phyloP scores from a whole-genome alignment of 495 filamentous ascomycete species.

The Annulohypoxylon maeteangense region DNA sequence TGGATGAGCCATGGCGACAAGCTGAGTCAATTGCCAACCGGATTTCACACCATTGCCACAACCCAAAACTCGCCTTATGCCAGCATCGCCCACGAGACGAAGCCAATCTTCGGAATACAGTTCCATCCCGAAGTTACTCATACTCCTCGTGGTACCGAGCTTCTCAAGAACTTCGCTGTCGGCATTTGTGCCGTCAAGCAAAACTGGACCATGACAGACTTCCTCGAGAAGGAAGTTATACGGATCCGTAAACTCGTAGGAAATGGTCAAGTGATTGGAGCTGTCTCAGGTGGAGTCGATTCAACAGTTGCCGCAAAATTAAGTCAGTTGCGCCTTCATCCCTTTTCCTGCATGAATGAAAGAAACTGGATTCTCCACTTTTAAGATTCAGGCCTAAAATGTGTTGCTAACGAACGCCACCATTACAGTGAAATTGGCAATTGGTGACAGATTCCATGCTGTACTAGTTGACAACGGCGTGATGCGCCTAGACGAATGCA shows the following conservation, averaged over 20 bases:
- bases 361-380: neutral
- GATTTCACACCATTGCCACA: slow-evolving; percentile 76
- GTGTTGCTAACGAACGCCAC: neutral
- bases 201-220: slow-evolving; percentile 85
- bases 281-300: slow-evolving; percentile 88
- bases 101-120: slow-evolving; percentile 72
- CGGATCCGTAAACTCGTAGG: slow-evolving; percentile 83
- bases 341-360: neutral
- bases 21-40: slow-evolving; percentile 73
- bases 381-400: neutral
- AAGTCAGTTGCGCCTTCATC: slow-evolving; percentile 60
- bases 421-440: slow-evolving; percentile 65
- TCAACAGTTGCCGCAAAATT: slow-evolving; percentile 88
- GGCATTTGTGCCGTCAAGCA: slow-evolving; percentile 76
- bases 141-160: slow-evolving; percentile 68
- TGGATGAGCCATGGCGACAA: slow-evolving; percentile 95
- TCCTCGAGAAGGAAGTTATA: slow-evolving; percentile 79
- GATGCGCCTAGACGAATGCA: slow-evolving; percentile 87
- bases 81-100: slow-evolving; percentile 78
- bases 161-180: slow-evolving; percentile 84
- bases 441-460: slow-evolving; percentile 88
- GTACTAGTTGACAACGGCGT: slow-evolving; percentile 84
- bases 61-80: slow-evolving; percentile 82
- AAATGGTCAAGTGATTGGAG: slow-evolving; percentile 83
- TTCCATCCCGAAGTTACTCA: slow-evolving; percentile 90